Base-by-base conservation (phyloP, 192 early-diverging fungal genomes). In the Coemansia sp. region DNA sequence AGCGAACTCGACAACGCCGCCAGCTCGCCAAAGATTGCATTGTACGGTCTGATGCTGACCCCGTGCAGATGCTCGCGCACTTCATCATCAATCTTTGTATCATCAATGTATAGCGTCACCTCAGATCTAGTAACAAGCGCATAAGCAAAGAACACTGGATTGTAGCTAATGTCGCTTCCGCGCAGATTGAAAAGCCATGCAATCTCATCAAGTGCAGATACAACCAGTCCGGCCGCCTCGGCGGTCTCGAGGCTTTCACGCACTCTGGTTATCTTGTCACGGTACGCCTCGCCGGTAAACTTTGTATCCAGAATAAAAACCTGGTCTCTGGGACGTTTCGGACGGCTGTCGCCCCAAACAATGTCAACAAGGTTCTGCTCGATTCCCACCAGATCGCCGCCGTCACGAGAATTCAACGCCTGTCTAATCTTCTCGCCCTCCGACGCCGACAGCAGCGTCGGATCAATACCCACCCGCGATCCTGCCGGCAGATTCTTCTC, bases 151-250 rank as follows among this genome's bases (percentile, higher is more conserved):
- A 99, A 98, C 15, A 99, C 96, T 0, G 97, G 97, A 70, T 99
- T 99, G 86, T 89, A 99, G 59, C 86, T 83, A 70, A 99, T 92
- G 70, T 99, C 97, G 32, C 89, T 89, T n/a, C 97, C 97, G 64
- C 97, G 91, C 58, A 99, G 80, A 74, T 99, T 99, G 79, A 95
- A 94, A 40, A 99, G 85, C 97, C 97, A 99, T 10, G 94, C 93
- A 67, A 99, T 87, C 82, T 99, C 97, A 76, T 98, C 97, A 61
- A 99, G 84, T 9, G 90, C 94, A 8, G 95, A 89, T 6, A 96
- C 87, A 4, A 95, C 87, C 53, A 93, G 86, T 32, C 93, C 97
- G 64, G 86, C 87, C 8, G 76, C 78, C 13, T 85, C 78, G 65
- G 87, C 85, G 38, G 1, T 16, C 69, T 91, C 86, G 26, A 95